Evolutionary conservation across 305 asterid species (phyloP).

Genomic region (Fraxinus greggii): DNA sequence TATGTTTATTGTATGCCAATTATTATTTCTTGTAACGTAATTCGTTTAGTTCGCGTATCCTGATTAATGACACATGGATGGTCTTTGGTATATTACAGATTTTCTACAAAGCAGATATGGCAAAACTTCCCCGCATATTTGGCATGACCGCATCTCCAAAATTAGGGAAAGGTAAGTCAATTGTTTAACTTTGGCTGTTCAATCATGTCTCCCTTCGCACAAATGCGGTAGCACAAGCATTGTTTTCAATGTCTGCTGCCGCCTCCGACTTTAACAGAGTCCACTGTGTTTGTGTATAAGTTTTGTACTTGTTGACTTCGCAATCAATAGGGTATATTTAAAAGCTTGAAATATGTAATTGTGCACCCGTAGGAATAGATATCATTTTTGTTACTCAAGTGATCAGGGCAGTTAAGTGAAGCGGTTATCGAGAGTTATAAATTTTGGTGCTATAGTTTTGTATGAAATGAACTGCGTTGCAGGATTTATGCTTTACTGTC

Average conservation of each 20-base stretch:
- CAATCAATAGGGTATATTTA: background rate
- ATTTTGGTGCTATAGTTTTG: background rate
- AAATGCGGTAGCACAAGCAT: background rate
- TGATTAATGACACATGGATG: constrained; percentile 28
- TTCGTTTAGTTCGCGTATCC: constrained; percentile 19
- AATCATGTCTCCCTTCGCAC: constrained; percentile 2
- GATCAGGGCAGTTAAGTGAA: background rate
- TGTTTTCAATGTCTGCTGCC: background rate
- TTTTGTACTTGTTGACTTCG: background rate
- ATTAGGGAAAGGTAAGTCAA: constrained; percentile 80
- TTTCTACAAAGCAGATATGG: constrained; percentile 57
- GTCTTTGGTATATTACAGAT: constrained; percentile 47
- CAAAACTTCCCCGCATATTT: constrained; percentile 81
- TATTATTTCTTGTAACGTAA: background rate
- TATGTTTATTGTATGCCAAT: background rate
- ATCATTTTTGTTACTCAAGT: background rate
- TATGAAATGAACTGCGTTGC: constrained; percentile 2
- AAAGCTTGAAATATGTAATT: background rate
- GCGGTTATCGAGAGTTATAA: background rate
- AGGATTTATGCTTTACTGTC: background rate
- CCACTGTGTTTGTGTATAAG: background rate
- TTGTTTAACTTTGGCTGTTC: constrained; percentile 20
- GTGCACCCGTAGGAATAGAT: background rate
- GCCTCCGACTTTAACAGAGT: background rate
- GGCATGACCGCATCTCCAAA: constrained; percentile 99